Evolutionary conservation across 805 yeast species (phyloP).

Genomic region (Lipomyces starkeyi): DNA sequence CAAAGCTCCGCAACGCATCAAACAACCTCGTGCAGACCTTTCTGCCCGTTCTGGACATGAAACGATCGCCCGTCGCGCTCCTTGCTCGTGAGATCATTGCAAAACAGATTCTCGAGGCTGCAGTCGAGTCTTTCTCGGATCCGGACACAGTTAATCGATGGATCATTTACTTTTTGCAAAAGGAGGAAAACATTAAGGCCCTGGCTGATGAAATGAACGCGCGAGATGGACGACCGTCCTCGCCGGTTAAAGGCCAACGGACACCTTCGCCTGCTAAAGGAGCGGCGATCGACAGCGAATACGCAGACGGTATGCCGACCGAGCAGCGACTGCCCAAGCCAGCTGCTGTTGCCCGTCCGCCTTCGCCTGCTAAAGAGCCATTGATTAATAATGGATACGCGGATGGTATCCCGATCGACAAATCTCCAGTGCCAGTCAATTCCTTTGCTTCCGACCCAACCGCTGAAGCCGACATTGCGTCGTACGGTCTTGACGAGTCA

Average conservation of each 20-base stretch:
- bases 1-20: slow-evolving; percentile 37
- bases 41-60: slow-evolving; percentile 33
- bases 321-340: neutral
- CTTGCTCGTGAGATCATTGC: slow-evolving; percentile 37
- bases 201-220: slow-evolving; percentile 23
- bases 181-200: slow-evolving; percentile 32
- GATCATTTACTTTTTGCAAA: slow-evolving; percentile 36
- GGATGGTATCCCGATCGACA: neutral
- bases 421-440: neutral
- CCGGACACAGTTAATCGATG: slow-evolving; percentile 38
- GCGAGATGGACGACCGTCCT: neutral
- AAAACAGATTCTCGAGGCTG: slow-evolving; percentile 30
- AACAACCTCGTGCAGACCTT: slow-evolving; percentile 38
- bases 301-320: neutral
- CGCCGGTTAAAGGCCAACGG: neutral
- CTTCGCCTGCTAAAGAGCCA: neutral
- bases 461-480: neutral
- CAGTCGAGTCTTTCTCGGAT: slow-evolving; percentile 37
- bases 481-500: neutral
- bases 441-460: neutral
- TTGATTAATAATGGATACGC: neutral
- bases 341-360: neutral
- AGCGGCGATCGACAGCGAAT: neutral
- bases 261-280: neutral
- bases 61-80: slow-evolving; percentile 35